These are phyloP conservation scores for Venturiaceae sp. DNA, from an alignment of 2,329 filamentous ascomycete species.

Conservation along the genomic window DNA sequence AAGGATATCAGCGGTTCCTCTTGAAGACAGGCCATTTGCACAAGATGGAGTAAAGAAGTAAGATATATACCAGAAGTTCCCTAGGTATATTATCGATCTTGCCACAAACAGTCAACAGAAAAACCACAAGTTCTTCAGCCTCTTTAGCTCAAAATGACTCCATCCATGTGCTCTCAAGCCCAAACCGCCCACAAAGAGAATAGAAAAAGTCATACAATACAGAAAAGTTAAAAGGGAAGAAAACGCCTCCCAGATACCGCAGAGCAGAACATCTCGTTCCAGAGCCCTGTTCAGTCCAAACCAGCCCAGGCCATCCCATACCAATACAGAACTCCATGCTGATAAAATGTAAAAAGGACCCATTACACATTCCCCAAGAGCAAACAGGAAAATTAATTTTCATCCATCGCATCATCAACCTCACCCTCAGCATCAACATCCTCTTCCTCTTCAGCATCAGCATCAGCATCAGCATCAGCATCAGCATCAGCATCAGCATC, in stretches of 20 bases:
- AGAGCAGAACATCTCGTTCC: not conserved
- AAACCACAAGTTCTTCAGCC: too few relatives aligned
- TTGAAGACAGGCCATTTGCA: too few relatives aligned
- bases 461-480: not conserved
- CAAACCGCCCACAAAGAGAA: too few relatives aligned
- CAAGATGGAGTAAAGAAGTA: too few relatives aligned
- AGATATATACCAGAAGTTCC: too few relatives aligned
- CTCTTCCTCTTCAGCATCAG: constrained; percentile 16
- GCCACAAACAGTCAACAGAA: too few relatives aligned
- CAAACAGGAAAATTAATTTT: constrained; percentile 1
- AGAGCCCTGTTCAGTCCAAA: not conserved
- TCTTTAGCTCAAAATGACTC: too few relatives aligned
- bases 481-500: constrained; percentile 9
- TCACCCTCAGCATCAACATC: constrained; percentile 15
- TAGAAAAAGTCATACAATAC: not conserved
- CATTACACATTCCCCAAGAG: too few relatives aligned
- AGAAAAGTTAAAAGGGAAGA: not conserved
- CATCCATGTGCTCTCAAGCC: too few relatives aligned
- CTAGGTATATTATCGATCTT: too few relatives aligned
- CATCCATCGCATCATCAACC: constrained; percentile 18
- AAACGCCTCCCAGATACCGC: not conserved
- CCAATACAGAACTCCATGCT: not conserved
- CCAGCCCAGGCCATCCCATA: not conserved
- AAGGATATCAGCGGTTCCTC: too few relatives aligned
- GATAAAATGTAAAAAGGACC: not conserved